A percentile compares a stretch with the other conserved stretches of the same genome.
These are phyloP conservation scores for Podaxis sp. DNA, from an alignment of 768 basidiomycete species.

Conservation along the genomic window DNA sequence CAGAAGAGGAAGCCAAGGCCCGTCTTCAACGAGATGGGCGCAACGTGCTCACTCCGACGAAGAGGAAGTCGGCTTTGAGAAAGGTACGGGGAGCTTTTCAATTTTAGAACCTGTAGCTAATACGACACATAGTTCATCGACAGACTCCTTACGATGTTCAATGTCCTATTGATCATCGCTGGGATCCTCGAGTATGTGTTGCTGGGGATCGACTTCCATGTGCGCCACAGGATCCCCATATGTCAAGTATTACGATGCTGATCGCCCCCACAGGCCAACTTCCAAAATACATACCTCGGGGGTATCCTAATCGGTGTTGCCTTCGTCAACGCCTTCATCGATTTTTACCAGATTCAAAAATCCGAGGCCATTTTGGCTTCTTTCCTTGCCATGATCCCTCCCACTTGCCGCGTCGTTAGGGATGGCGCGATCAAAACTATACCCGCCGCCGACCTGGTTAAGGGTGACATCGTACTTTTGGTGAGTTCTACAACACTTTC, in stretches of 20 bases:
- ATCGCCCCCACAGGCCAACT: slow-evolving; percentile 44
- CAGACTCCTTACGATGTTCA: slow-evolving; percentile 63
- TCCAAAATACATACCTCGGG: slow-evolving; percentile 67
- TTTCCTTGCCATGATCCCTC: slow-evolving; percentile 75
- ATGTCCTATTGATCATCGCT: slow-evolving; percentile 64
- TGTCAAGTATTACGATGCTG: slow-evolving; percentile 9
- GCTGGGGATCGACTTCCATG: slow-evolving; percentile 61
- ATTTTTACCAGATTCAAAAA: slow-evolving; percentile 73
- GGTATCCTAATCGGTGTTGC: slow-evolving; percentile 68
- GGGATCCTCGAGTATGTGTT: slow-evolving; percentile 67
- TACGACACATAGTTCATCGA: slow-evolving; percentile 52
- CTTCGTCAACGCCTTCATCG: slow-evolving; percentile 69
- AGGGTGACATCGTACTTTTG: slow-evolving; percentile 64
- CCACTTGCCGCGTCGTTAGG: slow-evolving; percentile 62
- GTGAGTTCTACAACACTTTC: slow-evolving; percentile 31
- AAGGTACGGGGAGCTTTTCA: slow-evolving; percentile 41
- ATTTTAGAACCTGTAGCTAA: slow-evolving; percentile 1
- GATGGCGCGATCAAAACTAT: slow-evolving; percentile 53
- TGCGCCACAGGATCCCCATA: slow-evolving; percentile 20
- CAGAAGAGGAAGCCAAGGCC: slow-evolving; percentile 48
- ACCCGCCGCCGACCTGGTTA: slow-evolving; percentile 62
- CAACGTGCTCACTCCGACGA: slow-evolving; percentile 66
- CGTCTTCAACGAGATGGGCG: slow-evolving; percentile 58
- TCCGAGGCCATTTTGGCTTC: slow-evolving; percentile 72
- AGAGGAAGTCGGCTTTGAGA: slow-evolving; percentile 62